These are phyloP conservation scores for Podila epigama DNA, from an alignment of 192 early-diverging fungal genomes.

Conservation along the genomic window DNA sequence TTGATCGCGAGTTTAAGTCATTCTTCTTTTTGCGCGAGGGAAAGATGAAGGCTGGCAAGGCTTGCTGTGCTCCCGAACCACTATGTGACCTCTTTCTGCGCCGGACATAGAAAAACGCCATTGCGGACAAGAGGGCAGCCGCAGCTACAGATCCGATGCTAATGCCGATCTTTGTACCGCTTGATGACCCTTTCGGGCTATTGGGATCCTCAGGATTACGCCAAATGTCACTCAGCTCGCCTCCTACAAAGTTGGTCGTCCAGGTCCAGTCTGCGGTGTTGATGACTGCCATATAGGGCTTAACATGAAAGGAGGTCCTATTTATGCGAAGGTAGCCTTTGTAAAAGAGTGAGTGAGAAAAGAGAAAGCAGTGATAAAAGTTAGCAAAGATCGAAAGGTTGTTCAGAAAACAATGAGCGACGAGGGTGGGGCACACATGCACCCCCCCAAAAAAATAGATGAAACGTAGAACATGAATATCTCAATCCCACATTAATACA, in stretches of 20 bases:
- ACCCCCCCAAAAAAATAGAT: too few species aligned
- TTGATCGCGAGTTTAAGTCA: too few species aligned
- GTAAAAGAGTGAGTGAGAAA: too few species aligned
- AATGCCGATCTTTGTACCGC: conserved; percentile 30
- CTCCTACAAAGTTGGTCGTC: conserved; percentile 14
- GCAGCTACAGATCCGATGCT: conserved; percentile 4
- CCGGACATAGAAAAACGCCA: conserved; percentile 25
- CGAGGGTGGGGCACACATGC: too few species aligned
- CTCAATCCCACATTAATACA: too few species aligned
- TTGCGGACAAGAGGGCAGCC: not conserved
- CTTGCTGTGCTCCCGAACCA: too few species aligned
- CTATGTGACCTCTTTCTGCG: too few species aligned
- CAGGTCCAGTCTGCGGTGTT: conserved; percentile 25
- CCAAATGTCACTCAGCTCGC: conserved; percentile 21
- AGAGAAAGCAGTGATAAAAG: not conserved
- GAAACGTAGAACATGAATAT: too few species aligned
- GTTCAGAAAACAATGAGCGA: too few species aligned
- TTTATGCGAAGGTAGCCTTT: not conserved
- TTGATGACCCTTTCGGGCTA: conserved; percentile 9
- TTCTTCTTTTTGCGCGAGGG: too few species aligned
- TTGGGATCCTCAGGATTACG: not conserved
- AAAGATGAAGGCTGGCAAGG: too few species aligned
- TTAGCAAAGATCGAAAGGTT: not conserved
- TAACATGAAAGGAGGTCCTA: not conserved
- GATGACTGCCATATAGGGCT: conserved; percentile 26